Evolutionary conservation across 768 basidiomycete genomes (phyloP).

Genomic region (Suillus americanus): DNA sequence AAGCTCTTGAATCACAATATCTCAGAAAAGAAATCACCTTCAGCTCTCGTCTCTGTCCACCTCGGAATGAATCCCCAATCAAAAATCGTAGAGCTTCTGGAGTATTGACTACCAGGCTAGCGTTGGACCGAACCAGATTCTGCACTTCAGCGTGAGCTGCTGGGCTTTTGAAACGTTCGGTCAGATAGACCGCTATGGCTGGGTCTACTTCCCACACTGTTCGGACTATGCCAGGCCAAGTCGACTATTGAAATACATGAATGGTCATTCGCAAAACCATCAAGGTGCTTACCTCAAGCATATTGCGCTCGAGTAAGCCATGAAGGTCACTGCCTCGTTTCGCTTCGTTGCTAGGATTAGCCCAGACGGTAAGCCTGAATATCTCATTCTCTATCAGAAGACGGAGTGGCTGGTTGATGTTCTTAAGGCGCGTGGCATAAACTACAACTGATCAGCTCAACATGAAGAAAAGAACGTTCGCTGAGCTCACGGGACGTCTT

Average conservation of each 20-base stretch:
- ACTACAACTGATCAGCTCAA: conserved; percentile 37
- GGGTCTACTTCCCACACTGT: conserved; percentile 84
- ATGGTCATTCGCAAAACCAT: not conserved
- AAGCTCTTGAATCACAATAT: not conserved
- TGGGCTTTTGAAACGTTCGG: conserved; percentile 83
- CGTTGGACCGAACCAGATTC: conserved; percentile 70
- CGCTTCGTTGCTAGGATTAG: conserved; percentile 78
- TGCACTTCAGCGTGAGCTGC: conserved; percentile 70
- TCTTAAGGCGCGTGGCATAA: conserved; percentile 60
- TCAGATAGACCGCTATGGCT: conserved; percentile 76
- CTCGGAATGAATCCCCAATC: conserved; percentile 69
- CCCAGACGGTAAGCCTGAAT: conserved; percentile 83
- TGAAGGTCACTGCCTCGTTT: conserved; percentile 65
- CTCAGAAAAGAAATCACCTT: conserved; percentile 48
- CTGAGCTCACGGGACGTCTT: conserved; percentile 41
- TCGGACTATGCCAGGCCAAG: conserved; percentile 68
- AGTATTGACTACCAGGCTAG: conserved; percentile 65
- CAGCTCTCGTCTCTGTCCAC: conserved; percentile 60
- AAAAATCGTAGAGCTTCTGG: conserved; percentile 83
- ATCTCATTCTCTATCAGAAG: conserved; percentile 92
- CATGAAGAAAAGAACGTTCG: not conserved
- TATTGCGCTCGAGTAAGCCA: conserved; percentile 54
- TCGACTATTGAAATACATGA: conserved; percentile 35
- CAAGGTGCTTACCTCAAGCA: conserved; percentile 53
- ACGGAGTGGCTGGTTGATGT: conserved; percentile 71